Percentiles rank a stretch among this genome's conserved stretches.
Evolutionary conservation across 2,329 filamentous ascomycete species (phyloP).

Genomic region (Penicillium occitanis): DNA sequence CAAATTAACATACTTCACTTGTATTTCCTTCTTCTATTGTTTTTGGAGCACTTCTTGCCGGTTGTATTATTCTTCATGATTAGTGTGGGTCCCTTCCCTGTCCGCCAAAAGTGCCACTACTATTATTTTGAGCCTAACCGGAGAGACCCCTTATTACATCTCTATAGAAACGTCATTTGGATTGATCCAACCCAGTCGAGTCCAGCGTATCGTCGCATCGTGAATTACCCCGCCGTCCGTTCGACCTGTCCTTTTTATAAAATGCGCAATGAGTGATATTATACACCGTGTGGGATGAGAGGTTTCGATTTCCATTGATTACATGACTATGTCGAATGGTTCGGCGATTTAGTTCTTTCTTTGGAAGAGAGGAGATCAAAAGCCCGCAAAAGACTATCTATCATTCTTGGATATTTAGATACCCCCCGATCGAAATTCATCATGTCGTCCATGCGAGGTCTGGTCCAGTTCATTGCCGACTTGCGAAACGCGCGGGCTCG

Average conservation of each 20-base stretch:
- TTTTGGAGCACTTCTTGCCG: background rate
- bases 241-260: background rate
- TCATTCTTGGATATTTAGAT: background rate
- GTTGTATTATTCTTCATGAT: constrained; percentile 4
- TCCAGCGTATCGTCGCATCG: background rate
- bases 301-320: constrained; percentile 6
- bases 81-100: constrained; percentile 7
- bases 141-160: constrained; percentile 10
- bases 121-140: constrained; percentile 19
- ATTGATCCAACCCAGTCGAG: background rate
- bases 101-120: constrained; percentile 7
- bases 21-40: background rate
- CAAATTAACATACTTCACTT: background rate
- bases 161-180: constrained; percentile 16
- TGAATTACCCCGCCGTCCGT: background rate
- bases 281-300: constrained; percentile 13
- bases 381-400: background rate
- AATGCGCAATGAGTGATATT: constrained; percentile 9
- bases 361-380: background rate
- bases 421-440: constrained; percentile 17
- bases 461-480: constrained; percentile 98
- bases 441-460: constrained; percentile 60
- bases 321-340: constrained; percentile 18
- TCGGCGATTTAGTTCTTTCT: constrained; percentile 4
- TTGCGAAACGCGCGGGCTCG: constrained; percentile 90